These are phyloP conservation scores for Emmonsiellopsis sp. DNA, from an alignment of 2,329 filamentous ascomycete genomes.

Conservation along the genomic window DNA sequence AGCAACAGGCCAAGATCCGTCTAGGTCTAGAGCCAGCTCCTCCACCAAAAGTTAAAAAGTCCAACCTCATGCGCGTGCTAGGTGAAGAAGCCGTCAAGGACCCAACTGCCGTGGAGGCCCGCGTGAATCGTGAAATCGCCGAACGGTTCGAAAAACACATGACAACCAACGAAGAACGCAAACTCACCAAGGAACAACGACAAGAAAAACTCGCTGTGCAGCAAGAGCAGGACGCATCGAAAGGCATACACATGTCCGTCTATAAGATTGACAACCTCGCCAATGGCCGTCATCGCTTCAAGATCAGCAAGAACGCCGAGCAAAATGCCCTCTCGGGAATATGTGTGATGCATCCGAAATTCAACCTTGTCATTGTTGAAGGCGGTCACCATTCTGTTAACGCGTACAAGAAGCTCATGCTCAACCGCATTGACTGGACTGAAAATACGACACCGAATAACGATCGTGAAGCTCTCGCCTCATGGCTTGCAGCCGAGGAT, in stretches of 20 bases:
- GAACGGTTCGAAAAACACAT: slow-evolving; percentile 75
- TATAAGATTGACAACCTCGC: slow-evolving; percentile 85
- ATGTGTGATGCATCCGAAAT: slow-evolving; percentile 83
- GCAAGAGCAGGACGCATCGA: slow-evolving; percentile 78
- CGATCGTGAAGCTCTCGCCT: slow-evolving; percentile 49
- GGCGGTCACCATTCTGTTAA: slow-evolving; percentile 75
- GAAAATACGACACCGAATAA: slow-evolving; percentile 69
- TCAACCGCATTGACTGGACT: slow-evolving; percentile 89
- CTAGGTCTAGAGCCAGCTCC: slow-evolving; percentile 83
- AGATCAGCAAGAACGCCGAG: slow-evolving; percentile 86
- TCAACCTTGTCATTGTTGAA: slow-evolving; percentile 86
- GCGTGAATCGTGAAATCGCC: slow-evolving; percentile 85
- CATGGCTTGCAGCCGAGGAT: slow-evolving; percentile 72
- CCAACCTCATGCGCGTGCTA: slow-evolving; percentile 93
- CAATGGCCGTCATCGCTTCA: slow-evolving; percentile 88
- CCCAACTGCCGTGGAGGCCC: slow-evolving; percentile 90
- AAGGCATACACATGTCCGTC: slow-evolving; percentile 76
- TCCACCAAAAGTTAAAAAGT: slow-evolving; percentile 92
- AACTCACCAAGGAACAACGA: slow-evolving; percentile 78
- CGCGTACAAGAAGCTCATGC: slow-evolving; percentile 86
- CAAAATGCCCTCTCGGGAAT: slow-evolving; percentile 78
- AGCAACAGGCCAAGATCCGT: slow-evolving; percentile 91
- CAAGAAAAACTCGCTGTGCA: slow-evolving; percentile 74
- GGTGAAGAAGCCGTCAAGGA: slow-evolving; percentile 91
- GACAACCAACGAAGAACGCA: slow-evolving; percentile 69